Conservation (phyloP, 1,284 basidiomycete species). For the Moesziomyces sp. region DNA sequence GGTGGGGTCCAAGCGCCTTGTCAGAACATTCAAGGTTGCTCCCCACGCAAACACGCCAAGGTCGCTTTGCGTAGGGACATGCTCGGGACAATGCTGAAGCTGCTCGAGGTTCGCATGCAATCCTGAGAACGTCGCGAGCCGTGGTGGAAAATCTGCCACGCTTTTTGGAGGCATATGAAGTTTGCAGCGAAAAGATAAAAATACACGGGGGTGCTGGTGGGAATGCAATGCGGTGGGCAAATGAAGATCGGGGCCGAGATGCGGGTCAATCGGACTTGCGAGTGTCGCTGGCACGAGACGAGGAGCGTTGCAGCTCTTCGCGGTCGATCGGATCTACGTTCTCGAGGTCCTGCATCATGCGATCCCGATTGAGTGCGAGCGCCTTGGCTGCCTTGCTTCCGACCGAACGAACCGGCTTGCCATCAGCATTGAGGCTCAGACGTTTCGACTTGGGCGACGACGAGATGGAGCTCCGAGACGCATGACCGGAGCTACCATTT, state of each 20-base stretch:
- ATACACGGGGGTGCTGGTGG: conserved; percentile 10
- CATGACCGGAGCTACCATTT: conserved; percentile 3
- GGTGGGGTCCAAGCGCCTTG: too few relatives aligned
- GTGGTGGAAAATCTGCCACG: too few relatives aligned
- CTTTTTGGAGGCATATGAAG: too few relatives aligned
- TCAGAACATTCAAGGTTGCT: too few relatives aligned
- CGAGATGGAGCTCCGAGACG: conserved; percentile 8
- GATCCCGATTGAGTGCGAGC: conserved; percentile 20
- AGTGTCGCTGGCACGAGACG: conserved; percentile 30
- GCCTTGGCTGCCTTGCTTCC: conserved; percentile 43
- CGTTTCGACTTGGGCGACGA: conserved; percentile 24
- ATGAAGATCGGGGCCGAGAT: not conserved
- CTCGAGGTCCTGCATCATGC: conserved; percentile 42
- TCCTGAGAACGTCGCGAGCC: too few relatives aligned
- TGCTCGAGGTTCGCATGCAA: too few relatives aligned
- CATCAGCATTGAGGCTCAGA: conserved; percentile 5
- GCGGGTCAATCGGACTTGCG: conserved; percentile 41
- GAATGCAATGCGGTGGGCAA: conserved; percentile 9
- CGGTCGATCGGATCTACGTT: conserved; percentile 35
- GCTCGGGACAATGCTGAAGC: too few relatives aligned
- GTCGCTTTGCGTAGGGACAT: too few relatives aligned
- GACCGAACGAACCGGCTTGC: conserved; percentile 14
- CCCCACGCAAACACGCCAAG: too few relatives aligned
- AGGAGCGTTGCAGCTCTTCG: conserved; percentile 34
- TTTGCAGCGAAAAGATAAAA: conserved; percentile 3